Conservation (phyloP, 2,329 filamentous ascomycete genomes). For the Colletotrichum sp. region DNA sequence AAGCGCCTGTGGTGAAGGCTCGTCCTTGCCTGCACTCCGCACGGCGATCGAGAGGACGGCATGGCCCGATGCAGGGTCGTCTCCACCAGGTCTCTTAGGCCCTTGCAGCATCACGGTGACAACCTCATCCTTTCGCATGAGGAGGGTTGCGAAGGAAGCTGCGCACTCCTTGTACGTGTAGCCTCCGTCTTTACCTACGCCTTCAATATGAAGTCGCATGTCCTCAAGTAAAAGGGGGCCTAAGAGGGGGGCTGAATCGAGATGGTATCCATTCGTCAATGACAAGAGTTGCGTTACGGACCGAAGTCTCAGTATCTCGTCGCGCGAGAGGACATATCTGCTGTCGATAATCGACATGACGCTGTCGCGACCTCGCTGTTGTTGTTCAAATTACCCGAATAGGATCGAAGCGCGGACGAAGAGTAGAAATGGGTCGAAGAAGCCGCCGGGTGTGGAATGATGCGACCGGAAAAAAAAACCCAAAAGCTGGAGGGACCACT, state of each 20-base stretch:
- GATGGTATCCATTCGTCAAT: not conserved
- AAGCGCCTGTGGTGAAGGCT: not conserved
- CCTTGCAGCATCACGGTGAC: not conserved
- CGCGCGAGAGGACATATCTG: not conserved
- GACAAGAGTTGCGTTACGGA: not conserved
- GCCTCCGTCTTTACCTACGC: not conserved
- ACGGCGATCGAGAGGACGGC: not conserved
- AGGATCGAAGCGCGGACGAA: not conserved
- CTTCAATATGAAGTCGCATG: not conserved
- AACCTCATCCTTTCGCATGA: not conserved
- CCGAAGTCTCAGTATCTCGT: not conserved
- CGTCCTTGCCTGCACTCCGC: not conserved
- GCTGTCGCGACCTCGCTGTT: not conserved
- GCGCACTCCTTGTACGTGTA: not conserved
- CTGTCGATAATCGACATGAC: not conserved
- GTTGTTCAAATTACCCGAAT: not conserved
- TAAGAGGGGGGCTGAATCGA: not conserved
- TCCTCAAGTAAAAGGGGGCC: not conserved
- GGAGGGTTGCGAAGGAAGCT: not conserved
- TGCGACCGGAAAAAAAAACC: not conserved
- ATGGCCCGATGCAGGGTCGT: not conserved
- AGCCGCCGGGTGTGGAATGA: not conserved
- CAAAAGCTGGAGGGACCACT: not conserved
- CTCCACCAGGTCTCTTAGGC: not conserved
- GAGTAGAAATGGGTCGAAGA: not conserved